Conservation (phyloP, 495 filamentous ascomycete genomes). For the Aspergillus ellipticus region DNA sequence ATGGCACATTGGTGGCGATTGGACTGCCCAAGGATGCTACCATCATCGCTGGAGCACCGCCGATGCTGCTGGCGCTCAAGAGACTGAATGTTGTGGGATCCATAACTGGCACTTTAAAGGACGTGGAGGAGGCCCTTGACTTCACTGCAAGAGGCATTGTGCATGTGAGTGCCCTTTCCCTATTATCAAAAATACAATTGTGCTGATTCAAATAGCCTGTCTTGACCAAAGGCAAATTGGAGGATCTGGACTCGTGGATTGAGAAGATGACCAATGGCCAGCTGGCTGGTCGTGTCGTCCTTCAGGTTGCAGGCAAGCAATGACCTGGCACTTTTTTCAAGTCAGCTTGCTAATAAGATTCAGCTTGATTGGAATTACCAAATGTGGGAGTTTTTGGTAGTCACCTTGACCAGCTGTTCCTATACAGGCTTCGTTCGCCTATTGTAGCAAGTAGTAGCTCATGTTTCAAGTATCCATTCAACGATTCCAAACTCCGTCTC, state of each 20-base stretch:
- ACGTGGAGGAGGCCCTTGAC: constrained; percentile 11
- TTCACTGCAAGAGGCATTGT: constrained; percentile 7
- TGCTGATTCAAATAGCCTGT: constrained; percentile 2
- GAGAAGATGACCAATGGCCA: constrained; percentile 10
- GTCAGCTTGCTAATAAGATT: background rate
- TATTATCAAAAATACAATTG: background rate
- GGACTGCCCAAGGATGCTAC: constrained; percentile 7
- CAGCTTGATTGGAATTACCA: background rate
- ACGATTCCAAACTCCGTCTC: background rate
- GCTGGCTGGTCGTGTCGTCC: constrained; percentile 6
- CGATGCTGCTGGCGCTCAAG: constrained; percentile 6
- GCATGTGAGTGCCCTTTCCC: background rate
- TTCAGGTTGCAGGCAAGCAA: constrained; percentile 6
- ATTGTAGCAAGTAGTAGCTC: background rate
- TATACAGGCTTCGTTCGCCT: background rate
- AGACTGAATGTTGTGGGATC: constrained; percentile 8
- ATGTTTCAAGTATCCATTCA: background rate
- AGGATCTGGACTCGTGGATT: constrained; percentile 10
- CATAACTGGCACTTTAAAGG: constrained; percentile 4
- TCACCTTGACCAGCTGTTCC: background rate
- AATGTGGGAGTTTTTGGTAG: background rate
- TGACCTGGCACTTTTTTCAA: background rate
- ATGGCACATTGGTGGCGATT: constrained; percentile 9
- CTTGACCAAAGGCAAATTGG: constrained; percentile 7
- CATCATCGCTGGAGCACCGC: constrained; percentile 8